These are phyloP conservation scores for Colletotrichum falcatum DNA, from an alignment of 2,329 filamentous ascomycete species.

Conservation along the genomic window DNA sequence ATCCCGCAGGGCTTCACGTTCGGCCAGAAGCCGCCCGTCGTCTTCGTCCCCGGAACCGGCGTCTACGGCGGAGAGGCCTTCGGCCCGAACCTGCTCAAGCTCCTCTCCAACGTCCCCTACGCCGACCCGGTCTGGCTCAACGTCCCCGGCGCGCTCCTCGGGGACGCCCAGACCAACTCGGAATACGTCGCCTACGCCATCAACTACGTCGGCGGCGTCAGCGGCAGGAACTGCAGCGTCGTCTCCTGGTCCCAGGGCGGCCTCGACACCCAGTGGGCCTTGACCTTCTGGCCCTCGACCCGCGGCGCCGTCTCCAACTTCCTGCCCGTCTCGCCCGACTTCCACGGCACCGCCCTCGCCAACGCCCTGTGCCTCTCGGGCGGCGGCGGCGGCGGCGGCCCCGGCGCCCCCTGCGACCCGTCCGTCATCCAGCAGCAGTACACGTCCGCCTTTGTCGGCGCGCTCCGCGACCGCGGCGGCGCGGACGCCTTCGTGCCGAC, in stretches of 20 bases:
- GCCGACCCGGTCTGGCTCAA: conserved; percentile 68
- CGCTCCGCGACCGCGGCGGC: conserved; percentile 57
- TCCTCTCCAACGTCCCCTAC: conserved; percentile 55
- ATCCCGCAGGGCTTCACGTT: conserved; percentile 62
- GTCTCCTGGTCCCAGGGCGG: conserved; percentile 69
- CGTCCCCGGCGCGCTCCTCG: conserved; percentile 59
- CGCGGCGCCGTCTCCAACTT: conserved; percentile 59
- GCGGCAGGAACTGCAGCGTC: conserved; percentile 54
- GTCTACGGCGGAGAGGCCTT: conserved; percentile 59
- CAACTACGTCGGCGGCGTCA: conserved; percentile 63
- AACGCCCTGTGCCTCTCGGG: conserved; percentile 32
- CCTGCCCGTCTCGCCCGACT: conserved; percentile 65
- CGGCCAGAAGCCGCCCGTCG: conserved; percentile 59
- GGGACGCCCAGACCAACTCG: conserved; percentile 62
- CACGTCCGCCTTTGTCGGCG: conserved; percentile 56
- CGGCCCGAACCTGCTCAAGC: conserved; percentile 60
- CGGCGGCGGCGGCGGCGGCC: conserved; percentile 23
- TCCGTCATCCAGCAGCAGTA: conserved; percentile 61
- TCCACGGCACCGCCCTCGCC: conserved; percentile 48
- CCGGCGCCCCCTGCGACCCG: conserved; percentile 46
- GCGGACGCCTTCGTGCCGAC: conserved; percentile 67
- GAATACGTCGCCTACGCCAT: conserved; percentile 70
- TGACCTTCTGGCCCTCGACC: conserved; percentile 68
- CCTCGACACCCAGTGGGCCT: conserved; percentile 66
- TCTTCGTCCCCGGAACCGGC: conserved; percentile 67